A percentile compares a stretch with the other conserved stretches of the same genome.
Evolutionary conservation across 148 eudicot genomes (phyloP).

Genomic region (Amaranthus palmeri): DNA sequence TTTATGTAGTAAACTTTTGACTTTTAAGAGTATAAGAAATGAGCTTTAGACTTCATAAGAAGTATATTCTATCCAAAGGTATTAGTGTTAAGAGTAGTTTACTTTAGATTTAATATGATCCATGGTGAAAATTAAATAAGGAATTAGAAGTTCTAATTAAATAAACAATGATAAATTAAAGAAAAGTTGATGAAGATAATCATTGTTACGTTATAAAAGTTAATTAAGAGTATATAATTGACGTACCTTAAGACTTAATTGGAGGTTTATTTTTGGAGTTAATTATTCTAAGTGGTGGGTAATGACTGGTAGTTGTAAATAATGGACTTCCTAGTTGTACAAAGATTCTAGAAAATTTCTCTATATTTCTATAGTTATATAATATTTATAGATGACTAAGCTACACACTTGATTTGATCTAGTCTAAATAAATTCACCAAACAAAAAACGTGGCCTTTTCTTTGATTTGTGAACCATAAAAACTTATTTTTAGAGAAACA

Average conservation of each 20-base stretch:
- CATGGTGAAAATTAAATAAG: not conserved
- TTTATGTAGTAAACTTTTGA: not conserved
- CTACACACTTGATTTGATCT: not conserved
- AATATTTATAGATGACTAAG: not conserved
- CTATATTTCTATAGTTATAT: too few species aligned
- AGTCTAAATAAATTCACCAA: not conserved
- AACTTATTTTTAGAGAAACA: too few species aligned
- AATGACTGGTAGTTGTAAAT: not conserved
- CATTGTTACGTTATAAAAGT: not conserved
- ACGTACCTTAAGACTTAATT: too few species aligned
- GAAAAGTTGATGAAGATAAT: not conserved
- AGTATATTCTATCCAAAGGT: too few species aligned
- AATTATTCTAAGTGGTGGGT: not conserved
- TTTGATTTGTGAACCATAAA: too few species aligned
- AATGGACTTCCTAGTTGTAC: conserved; percentile 15
- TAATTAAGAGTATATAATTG: not conserved
- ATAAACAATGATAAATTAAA: not conserved
- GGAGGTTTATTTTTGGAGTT: not conserved
- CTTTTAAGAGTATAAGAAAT: conserved; percentile 1
- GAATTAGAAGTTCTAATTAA: not conserved
- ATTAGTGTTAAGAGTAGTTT: too few species aligned
- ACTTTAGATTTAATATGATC: too few species aligned
- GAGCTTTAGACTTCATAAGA: not conserved
- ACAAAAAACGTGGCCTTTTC: not conserved
- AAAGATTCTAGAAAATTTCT: too few species aligned